Evolutionary conservation across 2,329 filamentous ascomycete species (phyloP).

Genomic region (Salinomyces thailandicus): DNA sequence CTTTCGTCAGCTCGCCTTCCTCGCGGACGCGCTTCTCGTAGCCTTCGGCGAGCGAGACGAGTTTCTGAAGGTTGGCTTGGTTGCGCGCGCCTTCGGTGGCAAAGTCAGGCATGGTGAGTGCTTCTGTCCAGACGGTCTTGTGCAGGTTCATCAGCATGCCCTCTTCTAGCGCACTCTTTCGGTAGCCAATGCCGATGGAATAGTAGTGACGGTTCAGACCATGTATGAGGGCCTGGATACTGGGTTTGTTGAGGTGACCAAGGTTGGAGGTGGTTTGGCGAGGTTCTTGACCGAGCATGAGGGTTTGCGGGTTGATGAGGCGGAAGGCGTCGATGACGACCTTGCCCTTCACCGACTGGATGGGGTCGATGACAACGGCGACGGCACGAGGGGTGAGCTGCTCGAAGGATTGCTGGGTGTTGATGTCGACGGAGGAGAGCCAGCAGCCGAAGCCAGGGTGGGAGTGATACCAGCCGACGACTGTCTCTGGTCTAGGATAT

Average conservation of each 20-base stretch:
- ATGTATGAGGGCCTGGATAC: conserved; percentile 98
- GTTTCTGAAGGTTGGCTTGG: conserved; percentile 74
- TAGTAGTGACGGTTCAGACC: conserved; percentile 98
- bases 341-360: conserved; percentile 98
- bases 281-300: conserved; percentile 96
- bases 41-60: conserved; percentile 83
- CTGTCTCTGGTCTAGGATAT: conserved; percentile 68
- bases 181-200: conserved; percentile 95
- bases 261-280: conserved; percentile 96
- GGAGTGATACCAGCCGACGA: conserved; percentile 99
- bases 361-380: conserved; percentile 94
- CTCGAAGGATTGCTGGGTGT: conserved; percentile 99
- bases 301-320: conserved; percentile 91
- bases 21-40: conserved; percentile 99
- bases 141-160: conserved; percentile 99
- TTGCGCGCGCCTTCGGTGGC: conserved; percentile 72
- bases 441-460: conserved; percentile 98
- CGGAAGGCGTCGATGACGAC: conserved; percentile 99
- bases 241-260: conserved; percentile 96
- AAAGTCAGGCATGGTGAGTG: conserved; percentile 94
- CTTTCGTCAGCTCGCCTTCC: conserved; percentile 92
- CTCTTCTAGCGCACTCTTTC: conserved; percentile 91
- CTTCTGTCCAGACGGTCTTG: conserved; percentile 99
- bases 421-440: conserved; percentile 98
- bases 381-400: conserved; percentile 94